Evolutionary conservation across 768 basidiomycete genomes (phyloP), one percentile per base, ranked within the genome.

Genomic region (Clathrus columnatus): DNA sequence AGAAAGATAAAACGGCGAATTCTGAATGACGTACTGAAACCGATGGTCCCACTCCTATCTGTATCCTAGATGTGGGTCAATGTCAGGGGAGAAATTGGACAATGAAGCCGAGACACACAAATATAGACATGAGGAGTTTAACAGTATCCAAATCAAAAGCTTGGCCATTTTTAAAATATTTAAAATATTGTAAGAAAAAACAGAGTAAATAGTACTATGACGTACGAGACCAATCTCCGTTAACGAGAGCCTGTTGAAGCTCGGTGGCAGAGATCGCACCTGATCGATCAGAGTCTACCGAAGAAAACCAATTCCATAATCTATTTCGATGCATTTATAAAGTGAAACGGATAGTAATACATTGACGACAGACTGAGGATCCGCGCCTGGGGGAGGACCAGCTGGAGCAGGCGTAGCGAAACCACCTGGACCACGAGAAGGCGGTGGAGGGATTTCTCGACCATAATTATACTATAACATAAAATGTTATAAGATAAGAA

Each of bases 101-200:
- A 8, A 17, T 41, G 28, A 29, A 20, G 11, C 47, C 10, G 8
- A 0, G 20, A 67, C 83, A 62, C 54, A 87, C 87, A 67, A 92
- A 91, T 59, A 91, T 80, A 23, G 75, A 75, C 84, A 92, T 89
- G 59, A 91, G 73, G 29, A 91, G 75, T 72, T 88, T 90, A 67
- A 91, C 85, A 23, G 90, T 91, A 63, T 91, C 90, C 54, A 87
- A 71, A 70, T 91, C 89, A 63, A 91, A 91, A 5, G 83, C 87
- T 88, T 52, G 20, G 11, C 20, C 20, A 16, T 14, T 18, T 5
- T 28, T 47, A 26, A 16, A 11, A 17, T 8, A 14, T 56, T 21
- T 14, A n/a, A 17, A 17, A 21, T 24, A 5, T n/a, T 30, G 27
- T 1, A 53, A 17, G n/a, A 7, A 7, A 47, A 53, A 2, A 27